Evolutionary conservation across 2,329 filamentous ascomycete species (phyloP).

Genomic region (Didymella pinodella): DNA sequence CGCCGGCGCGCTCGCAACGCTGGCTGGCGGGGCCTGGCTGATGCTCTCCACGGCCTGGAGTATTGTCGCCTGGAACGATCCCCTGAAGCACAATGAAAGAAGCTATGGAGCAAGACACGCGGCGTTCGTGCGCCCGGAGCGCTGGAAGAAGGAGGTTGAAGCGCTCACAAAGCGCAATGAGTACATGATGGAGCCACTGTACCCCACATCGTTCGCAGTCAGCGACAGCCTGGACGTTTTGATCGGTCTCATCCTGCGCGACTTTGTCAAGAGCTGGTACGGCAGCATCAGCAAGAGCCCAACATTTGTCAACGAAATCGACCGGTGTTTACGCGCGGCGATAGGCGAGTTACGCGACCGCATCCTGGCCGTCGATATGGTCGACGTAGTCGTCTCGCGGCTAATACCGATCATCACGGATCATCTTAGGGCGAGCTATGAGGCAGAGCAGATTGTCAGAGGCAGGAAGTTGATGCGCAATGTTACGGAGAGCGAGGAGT

Average conservation of each 20-base stretch:
- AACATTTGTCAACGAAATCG: constrained; percentile 85
- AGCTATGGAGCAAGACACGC: constrained; percentile 52
- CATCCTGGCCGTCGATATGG: constrained; percentile 78
- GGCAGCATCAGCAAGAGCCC: constrained; percentile 80
- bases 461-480: constrained; percentile 87
- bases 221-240: constrained; percentile 82
- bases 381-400: constrained; percentile 80
- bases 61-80: constrained; percentile 60
- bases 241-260: constrained; percentile 76
- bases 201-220: constrained; percentile 77
- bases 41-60: constrained; percentile 65
- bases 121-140: constrained; percentile 67
- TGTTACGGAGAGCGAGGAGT: constrained; percentile 94
- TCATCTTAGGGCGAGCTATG: constrained; percentile 89
- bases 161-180: constrained; percentile 70
- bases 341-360: constrained; percentile 75
- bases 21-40: constrained; percentile 65
- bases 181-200: constrained; percentile 73
- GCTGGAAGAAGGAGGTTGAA: constrained; percentile 75
- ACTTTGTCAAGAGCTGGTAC: constrained; percentile 93
- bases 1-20: constrained; percentile 67
- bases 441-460: constrained; percentile 85
- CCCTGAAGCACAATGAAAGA: constrained; percentile 51
- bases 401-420: constrained; percentile 87
- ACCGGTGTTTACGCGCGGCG: constrained; percentile 77